phyloP scores from a whole-genome alignment of 306 rosid species.

The Lathyrus sativus region DNA sequence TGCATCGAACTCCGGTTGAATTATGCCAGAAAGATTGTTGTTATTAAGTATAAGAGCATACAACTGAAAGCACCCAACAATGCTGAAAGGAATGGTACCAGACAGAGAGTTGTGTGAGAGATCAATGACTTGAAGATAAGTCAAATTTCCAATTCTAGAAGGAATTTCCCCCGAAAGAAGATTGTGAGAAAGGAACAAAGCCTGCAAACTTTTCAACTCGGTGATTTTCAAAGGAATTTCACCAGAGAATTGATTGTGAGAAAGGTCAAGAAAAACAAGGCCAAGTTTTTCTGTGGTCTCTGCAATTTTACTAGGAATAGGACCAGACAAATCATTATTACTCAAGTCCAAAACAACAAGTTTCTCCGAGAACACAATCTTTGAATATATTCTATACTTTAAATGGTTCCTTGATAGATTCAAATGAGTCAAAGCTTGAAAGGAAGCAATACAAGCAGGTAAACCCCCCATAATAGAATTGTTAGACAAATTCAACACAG shows the following conservation, averaged over 20 bases:
- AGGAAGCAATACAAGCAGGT: conserved; percentile 84
- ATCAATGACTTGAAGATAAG: conserved; percentile 97
- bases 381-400: conserved; percentile 71
- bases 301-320: conserved; percentile 78
- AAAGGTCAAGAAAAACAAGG: conserved; percentile 91
- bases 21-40: conserved; percentile 92
- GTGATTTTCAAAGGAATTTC: conserved; percentile 87
- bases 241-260: conserved; percentile 86
- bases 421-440: conserved; percentile 67
- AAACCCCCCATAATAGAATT: conserved; percentile 85
- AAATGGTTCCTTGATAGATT: conserved; percentile 82
- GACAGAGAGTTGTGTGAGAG: conserved; percentile 86
- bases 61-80: conserved; percentile 97
- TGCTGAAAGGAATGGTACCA: conserved; percentile 85
- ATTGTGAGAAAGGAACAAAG: conserved; percentile 91
- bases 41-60: conserved; percentile 83
- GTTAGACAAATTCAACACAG: conserved; percentile 70
- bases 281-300: conserved; percentile 86
- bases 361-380: conserved; percentile 81
- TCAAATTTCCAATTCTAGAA: conserved; percentile 84
- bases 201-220: conserved; percentile 94
- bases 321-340: conserved; percentile 79
- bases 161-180: conserved; percentile 91
- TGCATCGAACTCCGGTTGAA: conserved; percentile 97
- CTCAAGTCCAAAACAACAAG: conserved; percentile 95